phyloP scores from a whole-genome alignment of 2,329 filamentous ascomycete species.

The Incumbomyces delicatus region DNA sequence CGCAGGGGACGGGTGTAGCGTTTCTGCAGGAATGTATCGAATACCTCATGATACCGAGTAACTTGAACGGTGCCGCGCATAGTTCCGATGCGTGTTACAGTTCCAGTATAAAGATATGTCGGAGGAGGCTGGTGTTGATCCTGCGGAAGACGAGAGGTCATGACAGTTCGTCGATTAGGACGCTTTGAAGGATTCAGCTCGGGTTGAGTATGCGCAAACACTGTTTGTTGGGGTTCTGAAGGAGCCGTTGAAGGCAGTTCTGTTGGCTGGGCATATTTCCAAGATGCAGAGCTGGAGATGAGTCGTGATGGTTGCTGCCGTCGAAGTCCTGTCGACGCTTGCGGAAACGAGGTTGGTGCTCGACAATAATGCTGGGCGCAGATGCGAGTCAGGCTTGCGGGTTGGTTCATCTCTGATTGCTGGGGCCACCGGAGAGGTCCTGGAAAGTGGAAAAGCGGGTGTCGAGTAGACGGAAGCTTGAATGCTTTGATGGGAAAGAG shows the following conservation, averaged over 20 bases:
- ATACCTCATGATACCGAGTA: conserved; percentile 9
- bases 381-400: neutral
- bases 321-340: neutral
- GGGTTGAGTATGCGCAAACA: neutral
- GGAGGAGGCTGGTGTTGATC: conserved; percentile 1
- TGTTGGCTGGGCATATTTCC: neutral
- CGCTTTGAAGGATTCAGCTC: neutral
- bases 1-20: conserved; percentile 13
- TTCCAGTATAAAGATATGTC: conserved; percentile 6
- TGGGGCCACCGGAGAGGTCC: too few relatives aligned
- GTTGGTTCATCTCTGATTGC: neutral
- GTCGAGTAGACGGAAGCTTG: too few relatives aligned
- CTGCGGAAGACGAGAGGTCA: conserved; percentile 1
- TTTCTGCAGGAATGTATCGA: conserved; percentile 16
- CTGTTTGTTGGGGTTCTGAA: neutral
- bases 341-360: neutral
- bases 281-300: conserved; percentile 1
- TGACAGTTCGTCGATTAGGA: neutral
- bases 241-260: neutral
- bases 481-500: too few relatives aligned
- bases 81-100: conserved; percentile 6
- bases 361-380: conserved; percentile 3
- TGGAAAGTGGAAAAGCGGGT: too few relatives aligned
- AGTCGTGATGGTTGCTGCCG: conserved; percentile 1
- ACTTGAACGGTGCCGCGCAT: conserved; percentile 6